Base-by-base conservation (phyloP, 371 early-diverging fungal genomes). In the Chytridium lagenaria region DNA sequence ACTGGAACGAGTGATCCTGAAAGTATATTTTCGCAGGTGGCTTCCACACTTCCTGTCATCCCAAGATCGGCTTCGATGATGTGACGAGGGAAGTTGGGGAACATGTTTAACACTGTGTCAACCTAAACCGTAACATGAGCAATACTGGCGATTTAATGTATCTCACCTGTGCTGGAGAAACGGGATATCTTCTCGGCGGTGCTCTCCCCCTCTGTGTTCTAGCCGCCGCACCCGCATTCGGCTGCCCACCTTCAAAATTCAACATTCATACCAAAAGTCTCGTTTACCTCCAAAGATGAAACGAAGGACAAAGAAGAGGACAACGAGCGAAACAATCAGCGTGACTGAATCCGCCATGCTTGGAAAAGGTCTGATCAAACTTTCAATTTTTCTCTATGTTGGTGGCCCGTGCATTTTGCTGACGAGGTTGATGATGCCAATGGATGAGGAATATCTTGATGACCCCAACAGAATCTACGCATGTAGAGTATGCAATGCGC, bases 11-110 rank as follows among this genome's bases (percentile, higher is more conserved):
- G 67, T 23, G 33, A 51, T 81, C 63, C 91, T 82, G 51, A 91
- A 90, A 96, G 86, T 40, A 94, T 93, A 79, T 94, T 93, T 72
- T 96, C 95, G 72, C 92, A 91, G 15, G 95, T 95, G 34, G 87
- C 83, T 70, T 94, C 93, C 19, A 94, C 94, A 37, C 92, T 93
- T 12, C 95, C 95, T 23, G 95, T 94, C 59, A 91, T 89, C 72
- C 91, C 89, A 30, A 96, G 86, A 81, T 94, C 95, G 10, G 88
- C 90, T 44, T 91, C 88, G 67, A 96, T 92, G 31, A 94, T 91
- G n/a, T 91, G 87, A 30, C 88, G 86, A 1, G 93, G 92, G 57
- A 94, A 90, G 72, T 92, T 85, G 1, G 96, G 96, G 67, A 96
- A 96, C 93, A 96, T 94, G 36, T 87, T 77, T 69, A 74, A 74